Percentiles rank a stretch among this genome's conserved stretches.
These are phyloP conservation scores for Pythium pyrilobum DNA, from an alignment of 352 stramenopile species.

Conservation along the genomic window DNA sequence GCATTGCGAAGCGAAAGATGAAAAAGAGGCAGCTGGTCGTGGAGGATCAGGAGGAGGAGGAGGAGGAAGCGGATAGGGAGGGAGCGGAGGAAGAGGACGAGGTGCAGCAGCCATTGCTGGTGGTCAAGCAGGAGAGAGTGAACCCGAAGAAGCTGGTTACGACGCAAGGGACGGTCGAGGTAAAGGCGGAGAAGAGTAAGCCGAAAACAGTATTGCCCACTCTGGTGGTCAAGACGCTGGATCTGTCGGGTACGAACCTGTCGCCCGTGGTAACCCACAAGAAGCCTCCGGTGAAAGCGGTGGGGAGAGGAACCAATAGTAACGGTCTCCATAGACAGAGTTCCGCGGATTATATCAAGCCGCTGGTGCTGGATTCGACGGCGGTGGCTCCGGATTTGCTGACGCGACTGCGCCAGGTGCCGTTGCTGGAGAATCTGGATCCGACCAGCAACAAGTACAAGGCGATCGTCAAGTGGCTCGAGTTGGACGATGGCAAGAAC, in stretches of 20 bases:
- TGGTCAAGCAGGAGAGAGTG: slow-evolving; percentile 2
- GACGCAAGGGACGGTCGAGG: slow-evolving; percentile 1
- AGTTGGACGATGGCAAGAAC: slow-evolving; percentile 44
- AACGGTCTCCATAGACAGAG: not conserved
- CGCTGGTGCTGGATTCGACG: slow-evolving; percentile 13
- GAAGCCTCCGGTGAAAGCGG: not conserved
- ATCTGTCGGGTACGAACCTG: slow-evolving; percentile 17
- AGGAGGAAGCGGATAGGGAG: not conserved
- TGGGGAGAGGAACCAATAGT: not conserved
- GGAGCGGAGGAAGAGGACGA: not conserved
- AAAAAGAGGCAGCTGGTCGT: slow-evolving; percentile 22
- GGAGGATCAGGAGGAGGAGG: slow-evolving; percentile 16
- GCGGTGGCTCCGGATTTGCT: slow-evolving; percentile 23
- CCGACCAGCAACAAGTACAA: slow-evolving; percentile 41
- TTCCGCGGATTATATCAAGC: not conserved
- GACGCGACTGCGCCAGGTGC: slow-evolving; percentile 30
- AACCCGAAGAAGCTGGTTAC: slow-evolving; percentile 9
- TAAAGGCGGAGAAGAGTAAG: slow-evolving; percentile 6
- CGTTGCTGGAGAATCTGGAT: slow-evolving; percentile 31
- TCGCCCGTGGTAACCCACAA: slow-evolving; percentile 14
- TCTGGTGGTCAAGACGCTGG: slow-evolving; percentile 12
- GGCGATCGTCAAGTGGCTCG: slow-evolving; percentile 45
- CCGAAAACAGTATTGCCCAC: slow-evolving; percentile 13
- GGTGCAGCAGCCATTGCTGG: not conserved
- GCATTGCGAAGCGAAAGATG: slow-evolving; percentile 13